Evolutionary conservation across 257 asterid genomes (phyloP).

Genomic region (Capsicum chinense): DNA sequence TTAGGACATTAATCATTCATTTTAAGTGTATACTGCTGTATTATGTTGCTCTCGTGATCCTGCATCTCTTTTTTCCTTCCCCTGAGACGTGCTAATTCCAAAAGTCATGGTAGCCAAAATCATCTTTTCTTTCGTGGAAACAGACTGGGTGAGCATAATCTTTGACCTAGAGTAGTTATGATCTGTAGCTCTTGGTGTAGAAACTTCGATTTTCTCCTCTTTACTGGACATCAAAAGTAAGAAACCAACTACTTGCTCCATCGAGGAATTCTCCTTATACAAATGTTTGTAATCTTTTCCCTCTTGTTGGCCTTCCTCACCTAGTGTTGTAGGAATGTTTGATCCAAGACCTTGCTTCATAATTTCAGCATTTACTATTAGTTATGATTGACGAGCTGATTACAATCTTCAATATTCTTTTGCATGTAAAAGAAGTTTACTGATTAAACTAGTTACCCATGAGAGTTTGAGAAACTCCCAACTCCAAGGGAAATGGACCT

Average conservation of each 20-base stretch:
- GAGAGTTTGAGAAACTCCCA: background rate
- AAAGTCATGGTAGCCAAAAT: background rate
- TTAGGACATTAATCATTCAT: conserved; percentile 5
- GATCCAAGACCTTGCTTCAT: background rate
- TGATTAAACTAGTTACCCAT: background rate
- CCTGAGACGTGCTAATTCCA: background rate
- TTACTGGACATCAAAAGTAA: background rate
- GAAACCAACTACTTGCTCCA: background rate
- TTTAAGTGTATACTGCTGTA: background rate
- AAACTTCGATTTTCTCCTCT: conserved; percentile 8
- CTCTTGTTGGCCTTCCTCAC: background rate
- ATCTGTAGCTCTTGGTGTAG: background rate
- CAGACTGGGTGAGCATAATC: background rate
- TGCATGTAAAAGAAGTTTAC: background rate
- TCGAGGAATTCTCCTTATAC: background rate
- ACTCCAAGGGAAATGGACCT: conserved; percentile 3
- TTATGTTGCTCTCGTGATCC: background rate
- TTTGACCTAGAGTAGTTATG: background rate
- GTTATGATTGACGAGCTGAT: background rate
- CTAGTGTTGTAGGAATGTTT: background rate
- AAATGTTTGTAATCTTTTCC: background rate
- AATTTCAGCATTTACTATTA: background rate
- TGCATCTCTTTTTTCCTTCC: background rate
- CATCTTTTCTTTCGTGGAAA: background rate
- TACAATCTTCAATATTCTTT: background rate